Evolutionary conservation across 345 rosid genomes (phyloP).

Genomic region (Toxicodendron radicans): DNA sequence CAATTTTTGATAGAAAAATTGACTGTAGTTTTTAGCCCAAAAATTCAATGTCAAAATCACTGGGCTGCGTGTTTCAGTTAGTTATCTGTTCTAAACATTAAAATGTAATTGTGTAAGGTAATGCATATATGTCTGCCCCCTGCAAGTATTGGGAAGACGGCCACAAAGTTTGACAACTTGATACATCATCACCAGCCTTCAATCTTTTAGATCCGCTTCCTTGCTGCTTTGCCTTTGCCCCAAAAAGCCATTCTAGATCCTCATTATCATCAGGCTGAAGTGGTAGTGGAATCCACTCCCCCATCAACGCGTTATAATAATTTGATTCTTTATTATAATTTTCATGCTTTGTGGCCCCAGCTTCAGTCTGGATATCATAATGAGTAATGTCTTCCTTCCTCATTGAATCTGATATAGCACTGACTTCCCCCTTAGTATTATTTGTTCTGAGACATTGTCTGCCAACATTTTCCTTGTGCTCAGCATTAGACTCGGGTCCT

Average conservation of each 20-base stretch:
- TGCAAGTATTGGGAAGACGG: conserved; percentile 45
- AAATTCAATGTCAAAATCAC: too few relatives aligned
- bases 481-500: neutral
- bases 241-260: conserved; percentile 61
- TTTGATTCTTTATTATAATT: too few relatives aligned
- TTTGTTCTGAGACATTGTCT: neutral
- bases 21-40: conserved; percentile 6
- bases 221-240: conserved; percentile 15
- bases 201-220: neutral
- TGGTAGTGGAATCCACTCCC: conserved; percentile 47
- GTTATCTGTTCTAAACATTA: conserved; percentile 17
- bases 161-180: conserved; percentile 17
- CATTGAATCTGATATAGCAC: conserved; percentile 5
- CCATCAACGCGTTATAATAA: conserved; percentile 35
- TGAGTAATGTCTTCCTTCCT: neutral
- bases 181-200: conserved; percentile 11
- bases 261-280: conserved; percentile 15
- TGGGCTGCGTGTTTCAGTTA: too few relatives aligned
- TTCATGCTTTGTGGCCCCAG: too few relatives aligned
- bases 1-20: neutral
- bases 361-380: too few relatives aligned
- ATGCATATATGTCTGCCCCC: conserved; percentile 45
- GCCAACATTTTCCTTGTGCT: neutral
- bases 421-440: neutral
- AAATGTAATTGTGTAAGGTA: conserved; percentile 68